Evolutionary conservation across 306 rosid species (phyloP).

Genomic region (Luffa acutangula): DNA sequence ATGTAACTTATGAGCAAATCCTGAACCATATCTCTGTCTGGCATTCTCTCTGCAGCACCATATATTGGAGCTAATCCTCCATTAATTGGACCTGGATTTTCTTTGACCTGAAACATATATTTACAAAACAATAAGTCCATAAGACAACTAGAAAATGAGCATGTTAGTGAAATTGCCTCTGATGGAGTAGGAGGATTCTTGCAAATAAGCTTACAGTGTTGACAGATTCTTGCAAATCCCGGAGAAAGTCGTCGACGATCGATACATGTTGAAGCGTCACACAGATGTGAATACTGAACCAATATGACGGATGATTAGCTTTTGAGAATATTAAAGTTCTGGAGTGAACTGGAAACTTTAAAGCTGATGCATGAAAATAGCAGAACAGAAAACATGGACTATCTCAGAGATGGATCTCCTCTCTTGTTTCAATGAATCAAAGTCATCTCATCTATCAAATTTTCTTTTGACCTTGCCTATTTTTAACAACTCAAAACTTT

Average conservation of each 20-base stretch:
- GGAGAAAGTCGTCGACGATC: conserved; percentile 53
- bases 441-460: background rate
- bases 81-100: conserved; percentile 78
- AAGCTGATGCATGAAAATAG: background rate
- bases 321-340: background rate
- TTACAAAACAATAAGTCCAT: background rate
- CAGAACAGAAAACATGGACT: background rate
- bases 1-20: conserved; percentile 79
- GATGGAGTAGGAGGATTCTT: background rate
- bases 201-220: conserved; percentile 45
- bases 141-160: background rate
- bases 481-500: background rate
- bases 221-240: conserved; percentile 67
- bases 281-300: conserved; percentile 80
- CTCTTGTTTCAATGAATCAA: background rate
- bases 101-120: conserved; percentile 50
- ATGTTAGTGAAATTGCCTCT: background rate
- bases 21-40: conserved; percentile 77
- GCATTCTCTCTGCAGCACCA: conserved; percentile 97
- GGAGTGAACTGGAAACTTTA: background rate
- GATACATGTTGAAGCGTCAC: conserved; percentile 83
- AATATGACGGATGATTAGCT: background rate
- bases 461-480: background rate
- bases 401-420: background rate
- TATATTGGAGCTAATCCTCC: conserved; percentile 95